Conservation (phyloP, 2,329 filamentous ascomycete species). For the Fusarium sp. region DNA sequence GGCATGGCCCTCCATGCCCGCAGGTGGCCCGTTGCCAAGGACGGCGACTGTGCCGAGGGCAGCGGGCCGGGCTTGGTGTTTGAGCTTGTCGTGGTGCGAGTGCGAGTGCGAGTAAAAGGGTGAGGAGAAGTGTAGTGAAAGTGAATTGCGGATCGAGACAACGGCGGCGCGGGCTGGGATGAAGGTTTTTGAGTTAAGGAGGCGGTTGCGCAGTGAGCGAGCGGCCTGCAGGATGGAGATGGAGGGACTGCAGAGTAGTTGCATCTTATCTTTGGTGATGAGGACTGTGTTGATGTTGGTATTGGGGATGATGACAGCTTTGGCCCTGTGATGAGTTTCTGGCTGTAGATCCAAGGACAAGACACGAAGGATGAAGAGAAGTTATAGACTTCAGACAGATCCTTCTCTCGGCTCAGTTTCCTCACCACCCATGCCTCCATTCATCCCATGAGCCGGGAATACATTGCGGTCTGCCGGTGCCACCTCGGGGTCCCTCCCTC, state of each 20-base stretch:
- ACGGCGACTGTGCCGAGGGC: conserved; percentile 43
- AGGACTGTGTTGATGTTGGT: not conserved
- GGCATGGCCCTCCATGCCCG: conserved; percentile 20
- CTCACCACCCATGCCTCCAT: conserved; percentile 1
- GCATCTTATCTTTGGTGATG: conserved; percentile 37
- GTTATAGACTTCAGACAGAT: conserved; percentile 20
- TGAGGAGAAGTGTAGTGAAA: conserved; percentile 39
- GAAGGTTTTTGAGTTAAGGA: conserved; percentile 36
- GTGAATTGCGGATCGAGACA: conserved; percentile 41
- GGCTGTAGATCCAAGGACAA: not conserved
- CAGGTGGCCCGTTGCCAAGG: conserved; percentile 30
- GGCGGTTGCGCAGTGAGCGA: conserved; percentile 38
- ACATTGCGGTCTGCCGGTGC: conserved; percentile 29
- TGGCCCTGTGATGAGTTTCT: not conserved
- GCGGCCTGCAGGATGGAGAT: conserved; percentile 31
- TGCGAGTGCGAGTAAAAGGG: conserved; percentile 27
- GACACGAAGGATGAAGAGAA: not conserved
- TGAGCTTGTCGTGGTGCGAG: conserved; percentile 36
- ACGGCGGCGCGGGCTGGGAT: conserved; percentile 37
- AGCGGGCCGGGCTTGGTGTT: conserved; percentile 36
- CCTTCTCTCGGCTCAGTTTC: conserved; percentile 3
- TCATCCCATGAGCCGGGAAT: conserved; percentile 26
- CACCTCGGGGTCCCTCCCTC: conserved; percentile 14
- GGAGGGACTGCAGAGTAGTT: conserved; percentile 40
- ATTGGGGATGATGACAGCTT: not conserved